Conservation (phyloP, 148 eudicot species). For the Rhododendron ovatum region DNA sequence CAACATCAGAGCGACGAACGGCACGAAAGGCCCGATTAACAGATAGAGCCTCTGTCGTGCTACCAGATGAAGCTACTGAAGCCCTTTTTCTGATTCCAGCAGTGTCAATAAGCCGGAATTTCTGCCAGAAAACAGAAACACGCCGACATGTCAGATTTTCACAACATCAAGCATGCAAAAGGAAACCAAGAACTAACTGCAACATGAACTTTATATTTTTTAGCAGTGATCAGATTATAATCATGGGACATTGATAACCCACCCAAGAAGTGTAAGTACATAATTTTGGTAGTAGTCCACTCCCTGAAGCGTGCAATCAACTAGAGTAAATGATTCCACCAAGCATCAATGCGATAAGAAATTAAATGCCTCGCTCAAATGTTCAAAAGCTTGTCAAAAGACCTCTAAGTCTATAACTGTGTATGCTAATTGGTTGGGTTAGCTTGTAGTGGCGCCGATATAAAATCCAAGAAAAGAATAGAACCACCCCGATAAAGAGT, state of each 20-base stretch:
- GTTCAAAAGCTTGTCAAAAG: constrained; percentile 2
- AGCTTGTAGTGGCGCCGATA: not conserved
- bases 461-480: not conserved
- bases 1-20: constrained; percentile 94
- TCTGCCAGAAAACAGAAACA: constrained; percentile 42
- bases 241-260: not conserved
- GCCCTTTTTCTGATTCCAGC: constrained; percentile 95
- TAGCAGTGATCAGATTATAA: not conserved
- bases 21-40: constrained; percentile 97
- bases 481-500: not conserved
- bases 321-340: not conserved
- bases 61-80: constrained; percentile 90
- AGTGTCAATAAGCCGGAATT: constrained; percentile 87
- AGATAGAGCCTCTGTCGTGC: constrained; percentile 93
- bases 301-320: not conserved
- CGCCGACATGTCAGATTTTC: not conserved
- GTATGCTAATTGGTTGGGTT: not conserved
- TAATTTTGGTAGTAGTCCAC: not conserved
- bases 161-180: not conserved
- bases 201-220: not conserved
- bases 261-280: not conserved
- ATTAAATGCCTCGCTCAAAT: not conserved
- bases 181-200: not conserved
- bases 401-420: not conserved
- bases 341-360: not conserved